phyloP scores from a whole-genome alignment of 345 rosid species.

The Heritiera littoralis region DNA sequence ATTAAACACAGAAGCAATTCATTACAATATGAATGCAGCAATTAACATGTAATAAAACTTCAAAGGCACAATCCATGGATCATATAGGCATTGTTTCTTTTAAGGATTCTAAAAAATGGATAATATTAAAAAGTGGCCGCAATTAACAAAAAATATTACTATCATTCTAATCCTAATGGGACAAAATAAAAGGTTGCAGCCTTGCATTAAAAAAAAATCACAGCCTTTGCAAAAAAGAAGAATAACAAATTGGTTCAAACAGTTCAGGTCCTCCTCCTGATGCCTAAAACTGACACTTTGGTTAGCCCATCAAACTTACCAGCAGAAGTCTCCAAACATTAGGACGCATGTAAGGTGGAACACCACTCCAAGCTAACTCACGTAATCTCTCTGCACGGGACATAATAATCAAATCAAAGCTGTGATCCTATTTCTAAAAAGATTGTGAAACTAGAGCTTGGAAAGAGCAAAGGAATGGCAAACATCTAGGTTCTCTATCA shows the following conservation, averaged over 20 bases:
- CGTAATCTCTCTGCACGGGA: constrained; percentile 72
- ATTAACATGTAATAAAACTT: not conserved
- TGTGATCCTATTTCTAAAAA: constrained; percentile 14
- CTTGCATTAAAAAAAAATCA: not conserved
- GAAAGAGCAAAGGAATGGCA: not conserved
- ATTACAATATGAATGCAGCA: not conserved
- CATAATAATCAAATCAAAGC: constrained; percentile 2
- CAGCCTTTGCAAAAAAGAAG: not conserved
- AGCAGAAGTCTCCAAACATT: constrained; percentile 91
- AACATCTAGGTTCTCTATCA: constrained; percentile 20
- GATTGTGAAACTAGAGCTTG: constrained; percentile 3
- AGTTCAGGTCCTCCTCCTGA: not conserved
- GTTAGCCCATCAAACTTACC: constrained; percentile 51
- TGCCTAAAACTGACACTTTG: constrained; percentile 19
- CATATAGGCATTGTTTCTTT: not conserved
- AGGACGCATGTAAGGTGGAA: constrained; percentile 93
- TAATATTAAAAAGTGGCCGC: not conserved
- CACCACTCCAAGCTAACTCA: constrained; percentile 95
- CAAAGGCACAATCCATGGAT: not conserved
- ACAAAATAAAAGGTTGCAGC: not conserved
- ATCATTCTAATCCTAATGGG: not conserved
- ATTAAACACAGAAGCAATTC: not conserved
- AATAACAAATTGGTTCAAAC: not conserved
- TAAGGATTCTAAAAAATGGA: not conserved
- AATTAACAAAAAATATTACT: not conserved